These are phyloP conservation scores for Lasiosphaeriaceae sp. DNA, from an alignment of 495 filamentous ascomycete species.

Conservation along the genomic window DNA sequence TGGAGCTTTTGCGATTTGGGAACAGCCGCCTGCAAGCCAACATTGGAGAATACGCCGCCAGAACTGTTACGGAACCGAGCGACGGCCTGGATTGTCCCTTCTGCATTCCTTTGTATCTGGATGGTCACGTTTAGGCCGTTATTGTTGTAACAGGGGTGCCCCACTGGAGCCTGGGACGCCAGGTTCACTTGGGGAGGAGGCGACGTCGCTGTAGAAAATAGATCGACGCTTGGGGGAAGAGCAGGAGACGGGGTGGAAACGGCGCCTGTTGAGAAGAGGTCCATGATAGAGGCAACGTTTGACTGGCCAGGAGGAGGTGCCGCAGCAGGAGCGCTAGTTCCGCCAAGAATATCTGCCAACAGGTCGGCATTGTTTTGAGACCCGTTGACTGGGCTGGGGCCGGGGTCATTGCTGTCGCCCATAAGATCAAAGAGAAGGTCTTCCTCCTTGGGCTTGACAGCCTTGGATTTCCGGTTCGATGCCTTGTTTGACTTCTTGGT, in stretches of 20 bases:
- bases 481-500: conserved; percentile 76
- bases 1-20: conserved; percentile 93
- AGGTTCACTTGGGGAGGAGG: conserved; percentile 43
- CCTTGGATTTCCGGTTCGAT: conserved; percentile 70
- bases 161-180: conserved; percentile 36
- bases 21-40: conserved; percentile 88
- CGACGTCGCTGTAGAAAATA: conserved; percentile 37
- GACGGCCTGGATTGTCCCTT: conserved; percentile 67
- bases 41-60: conserved; percentile 57
- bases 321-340: conserved; percentile 49
- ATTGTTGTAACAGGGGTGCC: conserved; percentile 76
- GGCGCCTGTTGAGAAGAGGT: conserved; percentile 59
- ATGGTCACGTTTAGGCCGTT: conserved; percentile 78
- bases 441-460: conserved; percentile 77
- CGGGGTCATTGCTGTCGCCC: conserved; percentile 61
- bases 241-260: conserved; percentile 24
- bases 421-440: conserved; percentile 91
- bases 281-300: conserved; percentile 79
- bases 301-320: conserved; percentile 44
- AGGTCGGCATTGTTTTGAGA: conserved; percentile 77
- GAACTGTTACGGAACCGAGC: conserved; percentile 79
- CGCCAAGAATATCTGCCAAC: conserved; percentile 81
- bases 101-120: conserved; percentile 73
- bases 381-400: conserved; percentile 57
- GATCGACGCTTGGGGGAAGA: conserved; percentile 37